phyloP scores from a whole-genome alignment of 2,329 filamentous ascomycete species.

The Sporothrix humicola region DNA sequence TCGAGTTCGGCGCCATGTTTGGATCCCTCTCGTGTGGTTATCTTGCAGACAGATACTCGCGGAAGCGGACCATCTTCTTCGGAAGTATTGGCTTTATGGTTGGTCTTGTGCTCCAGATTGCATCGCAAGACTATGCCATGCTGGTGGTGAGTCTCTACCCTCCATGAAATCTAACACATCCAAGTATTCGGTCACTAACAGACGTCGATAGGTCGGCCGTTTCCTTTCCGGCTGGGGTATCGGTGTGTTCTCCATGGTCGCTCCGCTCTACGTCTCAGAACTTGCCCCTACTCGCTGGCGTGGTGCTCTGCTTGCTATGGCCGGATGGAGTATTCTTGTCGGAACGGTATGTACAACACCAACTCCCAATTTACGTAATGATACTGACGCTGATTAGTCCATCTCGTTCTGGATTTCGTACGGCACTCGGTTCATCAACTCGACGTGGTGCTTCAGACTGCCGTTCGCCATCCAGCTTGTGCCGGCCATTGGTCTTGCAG shows the following conservation, averaged over 20 bases:
- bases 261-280: not conserved
- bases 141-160: not conserved
- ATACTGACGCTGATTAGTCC: constrained; percentile 26
- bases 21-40: constrained; percentile 10
- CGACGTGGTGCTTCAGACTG: constrained; percentile 13
- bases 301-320: constrained; percentile 16
- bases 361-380: not conserved
- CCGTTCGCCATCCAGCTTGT: constrained; percentile 27
- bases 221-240: constrained; percentile 20
- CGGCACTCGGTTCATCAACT: constrained; percentile 40
- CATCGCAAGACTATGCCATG: constrained; percentile 13
- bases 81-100: constrained; percentile 15
- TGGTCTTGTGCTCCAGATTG: constrained; percentile 12
- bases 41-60: constrained; percentile 20
- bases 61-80: constrained; percentile 19
- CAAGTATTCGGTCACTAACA: not conserved
- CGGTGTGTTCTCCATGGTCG: constrained; percentile 17
- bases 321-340: constrained; percentile 20
- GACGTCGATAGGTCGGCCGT: not conserved
- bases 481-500: constrained; percentile 11
- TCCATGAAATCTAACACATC: too few relatives aligned
- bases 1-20: constrained; percentile 22
- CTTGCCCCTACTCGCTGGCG: constrained; percentile 8
- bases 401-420: constrained; percentile 52
- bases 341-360: not conserved